These are phyloP conservation scores for Exophiala lecanii-corni DNA, from an alignment of 2,329 filamentous ascomycete genomes.

Conservation along the genomic window DNA sequence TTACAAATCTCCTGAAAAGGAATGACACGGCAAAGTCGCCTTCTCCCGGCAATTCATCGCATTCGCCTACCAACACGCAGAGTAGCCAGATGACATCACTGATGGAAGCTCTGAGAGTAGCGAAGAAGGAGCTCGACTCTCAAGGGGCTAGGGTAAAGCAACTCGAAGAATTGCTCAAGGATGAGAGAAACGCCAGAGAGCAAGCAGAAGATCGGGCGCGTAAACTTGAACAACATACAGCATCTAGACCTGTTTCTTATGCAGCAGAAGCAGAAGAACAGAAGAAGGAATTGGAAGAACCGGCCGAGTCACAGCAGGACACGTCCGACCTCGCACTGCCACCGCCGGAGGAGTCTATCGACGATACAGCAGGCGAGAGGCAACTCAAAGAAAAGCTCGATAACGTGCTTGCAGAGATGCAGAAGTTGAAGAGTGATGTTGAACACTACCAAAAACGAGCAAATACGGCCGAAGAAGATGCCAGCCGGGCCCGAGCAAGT, in stretches of 20 bases:
- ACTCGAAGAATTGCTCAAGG: constrained; percentile 70
- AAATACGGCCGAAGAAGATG: constrained; percentile 74
- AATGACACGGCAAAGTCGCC: constrained; percentile 65
- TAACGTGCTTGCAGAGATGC: constrained; percentile 72
- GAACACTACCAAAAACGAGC: constrained; percentile 72
- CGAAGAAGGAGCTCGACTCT: constrained; percentile 81
- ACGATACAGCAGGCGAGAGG: constrained; percentile 35
- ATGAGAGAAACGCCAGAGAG: constrained; percentile 77
- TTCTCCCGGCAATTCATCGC: constrained; percentile 52
- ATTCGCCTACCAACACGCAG: constrained; percentile 48
- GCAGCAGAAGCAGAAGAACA: constrained; percentile 34
- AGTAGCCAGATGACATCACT: constrained; percentile 75
- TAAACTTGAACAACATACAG: constrained; percentile 60
- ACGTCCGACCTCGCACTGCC: constrained; percentile 19
- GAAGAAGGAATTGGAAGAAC: constrained; percentile 19
- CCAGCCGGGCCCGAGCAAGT: constrained; percentile 65
- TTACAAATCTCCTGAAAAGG: constrained; percentile 64
- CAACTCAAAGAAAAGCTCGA: constrained; percentile 69
- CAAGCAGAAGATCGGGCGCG: constrained; percentile 77
- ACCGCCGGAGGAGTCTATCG: constrained; percentile 31
- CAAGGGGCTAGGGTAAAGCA: constrained; percentile 75
- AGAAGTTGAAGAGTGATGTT: constrained; percentile 73
- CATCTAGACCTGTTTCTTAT: constrained; percentile 33
- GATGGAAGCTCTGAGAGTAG: constrained; percentile 75
- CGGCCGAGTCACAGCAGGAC: constrained; percentile 10